Percentiles rank a stretch among this genome's conserved stretches.
These are phyloP conservation scores for Cubamyces lactineus DNA, from an alignment of 768 basidiomycete species.

Conservation along the genomic window DNA sequence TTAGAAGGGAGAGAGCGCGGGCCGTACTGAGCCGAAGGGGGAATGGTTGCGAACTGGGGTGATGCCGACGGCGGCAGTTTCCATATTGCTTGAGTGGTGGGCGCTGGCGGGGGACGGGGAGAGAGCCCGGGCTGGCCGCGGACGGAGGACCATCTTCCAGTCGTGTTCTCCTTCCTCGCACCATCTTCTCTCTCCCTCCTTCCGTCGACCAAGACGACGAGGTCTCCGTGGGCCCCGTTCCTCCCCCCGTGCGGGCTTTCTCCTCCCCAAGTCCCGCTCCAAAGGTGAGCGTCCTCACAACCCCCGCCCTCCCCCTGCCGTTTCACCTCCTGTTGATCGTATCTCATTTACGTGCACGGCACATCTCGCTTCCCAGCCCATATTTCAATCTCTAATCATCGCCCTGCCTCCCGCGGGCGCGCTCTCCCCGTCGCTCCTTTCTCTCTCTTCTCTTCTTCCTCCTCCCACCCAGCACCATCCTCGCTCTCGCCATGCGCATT, in stretches of 20 bases:
- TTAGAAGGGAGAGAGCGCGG: neutral
- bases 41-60: slow-evolving; percentile 10
- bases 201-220: slow-evolving; percentile 25
- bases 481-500: slow-evolving; percentile 22
- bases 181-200: slow-evolving; percentile 2
- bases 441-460: slow-evolving; percentile 18
- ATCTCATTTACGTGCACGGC: slow-evolving; percentile 16
- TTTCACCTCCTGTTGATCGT: neutral
- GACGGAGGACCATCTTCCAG: neutral
- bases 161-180: neutral
- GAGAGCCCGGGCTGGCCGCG: neutral
- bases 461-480: slow-evolving; percentile 1
- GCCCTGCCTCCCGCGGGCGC: slow-evolving; percentile 19
- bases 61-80: slow-evolving; percentile 26
- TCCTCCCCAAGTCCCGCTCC: neutral
- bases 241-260: slow-evolving; percentile 16
- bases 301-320: neutral
- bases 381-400: slow-evolving; percentile 20
- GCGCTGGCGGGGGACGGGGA: slow-evolving; percentile 6
- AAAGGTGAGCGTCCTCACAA: slow-evolving; percentile 10
- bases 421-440: slow-evolving; percentile 26
- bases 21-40: neutral
- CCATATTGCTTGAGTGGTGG: slow-evolving; percentile 13
- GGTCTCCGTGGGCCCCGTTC: slow-evolving; percentile 9
- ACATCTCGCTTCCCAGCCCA: slow-evolving; percentile 8